Conservation (phyloP, 164 flowering plant species). For the Macadamia integrifolia region DNA sequence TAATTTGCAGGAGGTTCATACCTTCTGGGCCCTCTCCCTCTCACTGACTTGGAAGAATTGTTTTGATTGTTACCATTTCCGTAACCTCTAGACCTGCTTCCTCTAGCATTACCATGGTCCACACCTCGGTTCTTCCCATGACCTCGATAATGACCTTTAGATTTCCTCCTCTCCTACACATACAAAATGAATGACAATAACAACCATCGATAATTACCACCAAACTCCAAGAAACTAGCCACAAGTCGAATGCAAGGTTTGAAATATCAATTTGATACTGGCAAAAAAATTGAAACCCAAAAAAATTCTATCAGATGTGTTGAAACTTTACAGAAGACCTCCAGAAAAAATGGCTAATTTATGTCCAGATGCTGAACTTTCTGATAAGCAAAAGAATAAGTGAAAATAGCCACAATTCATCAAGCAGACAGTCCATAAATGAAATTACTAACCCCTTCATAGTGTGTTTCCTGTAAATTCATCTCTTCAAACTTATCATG, state of each 20-base stretch:
- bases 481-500: conserved; percentile 98
- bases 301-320: too few relatives aligned
- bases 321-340: not conserved
- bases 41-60: conserved; percentile 41
- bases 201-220: not conserved
- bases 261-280: too few relatives aligned
- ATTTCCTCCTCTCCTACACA: conserved; percentile 55
- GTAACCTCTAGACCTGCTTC: conserved; percentile 44
- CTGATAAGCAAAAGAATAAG: not conserved
- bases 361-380: not conserved
- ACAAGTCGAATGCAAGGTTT: not conserved
- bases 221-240: not conserved
- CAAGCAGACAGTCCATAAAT: not conserved
- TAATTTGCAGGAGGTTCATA: conserved; percentile 50
- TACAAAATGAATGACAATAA: not conserved
- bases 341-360: not conserved
- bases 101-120: conserved; percentile 53
- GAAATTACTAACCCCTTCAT: conserved; percentile 53
- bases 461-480: conserved; percentile 49
- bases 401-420: not conserved
- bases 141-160: conserved; percentile 56
- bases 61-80: conserved; percentile 34
- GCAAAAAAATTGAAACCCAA: too few relatives aligned
- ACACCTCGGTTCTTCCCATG: conserved; percentile 57
- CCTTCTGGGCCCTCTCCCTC: conserved; percentile 83